Evolutionary conservation across 176 grass and related monocot genomes (phyloP), one percentile per base, ranked within the genome.

Genomic region (Elymus sibiricus): DNA sequence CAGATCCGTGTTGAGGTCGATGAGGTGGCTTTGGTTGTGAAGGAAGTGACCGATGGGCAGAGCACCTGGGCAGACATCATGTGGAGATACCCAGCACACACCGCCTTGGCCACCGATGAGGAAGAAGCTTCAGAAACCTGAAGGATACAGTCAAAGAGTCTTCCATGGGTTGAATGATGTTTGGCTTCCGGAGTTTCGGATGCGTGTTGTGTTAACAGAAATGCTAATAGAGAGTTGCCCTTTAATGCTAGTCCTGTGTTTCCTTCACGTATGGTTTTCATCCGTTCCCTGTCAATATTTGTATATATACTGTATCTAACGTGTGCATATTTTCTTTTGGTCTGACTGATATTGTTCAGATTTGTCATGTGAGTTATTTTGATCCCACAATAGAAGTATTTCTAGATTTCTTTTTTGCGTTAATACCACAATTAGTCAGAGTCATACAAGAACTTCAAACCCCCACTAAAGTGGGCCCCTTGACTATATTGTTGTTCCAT

Each of bases 61-160:
- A 93, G 87, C 70, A 98, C 95, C 69, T 98, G 95, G 95, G 95
- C 88, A 0, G 93, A 98, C 76, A 89, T 98, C 83, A 86, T 95
- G 95, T 92, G 95, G 95, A 89, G 87, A 70, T 98, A 87, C 80
- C 95, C 95, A 12, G 51, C 89, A 16, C 90, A 91, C 70, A 82
- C 82, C 0, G 9, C 82, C 28, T 74, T 87, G 0, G 9, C 69
- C 2, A 74, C 89, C 3, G 86, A 95, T 0, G 92, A 95, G 82
- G 79, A 92, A 83, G 74, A 69, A 44, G 34, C 79, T 4, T n/a
- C 81, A 9, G 70, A 93, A 87, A 72, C 58, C 35, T 83, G 80
- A 90, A 83, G 24, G n/a, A 24, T 70, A 35, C 56, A 72, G 11
- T 24, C 25, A 35, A 68, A 85, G 7, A 34, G 21, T 28, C 37